Evolutionary conservation across 805 yeast genomes (phyloP), one percentile per base, ranked within the genome.

Genomic region (Metschnikowia cerradonensis): DNA sequence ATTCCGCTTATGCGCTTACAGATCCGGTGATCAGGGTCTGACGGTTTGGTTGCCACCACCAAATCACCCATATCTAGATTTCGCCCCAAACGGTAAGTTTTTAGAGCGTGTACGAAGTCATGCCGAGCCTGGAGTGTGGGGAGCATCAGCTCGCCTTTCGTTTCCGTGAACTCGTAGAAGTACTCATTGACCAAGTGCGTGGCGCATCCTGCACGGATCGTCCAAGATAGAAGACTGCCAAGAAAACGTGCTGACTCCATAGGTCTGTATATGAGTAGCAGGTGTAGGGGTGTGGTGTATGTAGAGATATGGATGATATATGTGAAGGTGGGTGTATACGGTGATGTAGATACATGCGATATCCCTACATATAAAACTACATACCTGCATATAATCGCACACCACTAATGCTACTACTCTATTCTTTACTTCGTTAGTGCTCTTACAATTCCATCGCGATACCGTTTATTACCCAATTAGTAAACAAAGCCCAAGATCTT

Each of bases 401-500:
- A 26, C 30, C 11, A 26, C 30, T 26, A 26, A 4, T 26, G 30
- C 11, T 26, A 8, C 30, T 26, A 8, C 30, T 26, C 10, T 0
- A 23, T n/a, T n/a, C 26, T 1, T 8, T 11, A 26, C 30, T 26
- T 26, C 13, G 30, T 26, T 26, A 26, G 30, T 26, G 30, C 4
- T 26, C 10, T 4, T 26, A 26, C 30, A 26, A 26, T 8, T 26
- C 4, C 2, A 4, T 20, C 44, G 13, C 33, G 7, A 22, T 33
- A 20, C 33, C 33, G 38, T 36, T 22, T 45, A 45, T 36, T 49
- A 38, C 38, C 22, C 38, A 14, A 22, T 39, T 88, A 91, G 88
- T 91, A 91, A 63, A 91, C 97, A 83, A 89, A 91, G 75, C 97
- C 98, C 73, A 91, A 87, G 79, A 91, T 88, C 86, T 91, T 91